Evolutionary conservation across 2,329 filamentous ascomycete species (phyloP).

Genomic region (Diaporthe citri): DNA sequence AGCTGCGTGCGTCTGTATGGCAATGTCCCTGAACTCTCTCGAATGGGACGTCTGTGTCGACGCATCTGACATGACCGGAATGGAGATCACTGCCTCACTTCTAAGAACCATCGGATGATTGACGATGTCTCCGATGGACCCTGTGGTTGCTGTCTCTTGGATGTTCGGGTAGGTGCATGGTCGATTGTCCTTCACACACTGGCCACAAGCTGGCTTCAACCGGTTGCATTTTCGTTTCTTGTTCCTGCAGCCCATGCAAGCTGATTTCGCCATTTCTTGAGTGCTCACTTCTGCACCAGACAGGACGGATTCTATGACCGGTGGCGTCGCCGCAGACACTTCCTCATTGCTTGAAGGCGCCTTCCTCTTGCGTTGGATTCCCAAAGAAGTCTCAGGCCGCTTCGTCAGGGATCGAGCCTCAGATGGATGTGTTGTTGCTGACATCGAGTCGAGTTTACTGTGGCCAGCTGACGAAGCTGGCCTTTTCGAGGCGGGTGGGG

Average conservation of each 20-base stretch:
- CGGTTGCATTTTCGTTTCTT: slow-evolving; percentile 18
- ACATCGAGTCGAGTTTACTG: not conserved
- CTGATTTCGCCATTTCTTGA: not conserved
- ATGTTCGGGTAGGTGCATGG: slow-evolving; percentile 4
- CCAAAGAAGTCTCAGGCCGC: not conserved
- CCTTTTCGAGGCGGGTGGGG: not conserved
- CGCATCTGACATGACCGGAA: not conserved
- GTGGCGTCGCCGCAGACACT: not conserved
- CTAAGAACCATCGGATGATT: not conserved
- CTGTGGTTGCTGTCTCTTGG: not conserved
- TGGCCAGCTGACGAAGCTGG: not conserved
- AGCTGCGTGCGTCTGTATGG: not conserved
- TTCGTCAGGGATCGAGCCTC: not conserved
- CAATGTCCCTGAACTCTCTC: not conserved
- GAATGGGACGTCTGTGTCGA: not conserved
- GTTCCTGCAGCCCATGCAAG: slow-evolving; percentile 31
- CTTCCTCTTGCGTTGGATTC: not conserved
- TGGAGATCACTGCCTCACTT: too few relatives aligned
- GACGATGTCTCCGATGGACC: not conserved
- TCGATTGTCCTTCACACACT: slow-evolving; percentile 1
- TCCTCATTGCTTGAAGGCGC: not conserved
- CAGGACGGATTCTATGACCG: not conserved
- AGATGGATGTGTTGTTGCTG: not conserved
- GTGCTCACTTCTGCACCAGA: not conserved
- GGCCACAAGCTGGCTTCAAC: slow-evolving; percentile 26